phyloP scores from a whole-genome alignment of 2,329 filamentous ascomycete species.

The Xylaria sp. region DNA sequence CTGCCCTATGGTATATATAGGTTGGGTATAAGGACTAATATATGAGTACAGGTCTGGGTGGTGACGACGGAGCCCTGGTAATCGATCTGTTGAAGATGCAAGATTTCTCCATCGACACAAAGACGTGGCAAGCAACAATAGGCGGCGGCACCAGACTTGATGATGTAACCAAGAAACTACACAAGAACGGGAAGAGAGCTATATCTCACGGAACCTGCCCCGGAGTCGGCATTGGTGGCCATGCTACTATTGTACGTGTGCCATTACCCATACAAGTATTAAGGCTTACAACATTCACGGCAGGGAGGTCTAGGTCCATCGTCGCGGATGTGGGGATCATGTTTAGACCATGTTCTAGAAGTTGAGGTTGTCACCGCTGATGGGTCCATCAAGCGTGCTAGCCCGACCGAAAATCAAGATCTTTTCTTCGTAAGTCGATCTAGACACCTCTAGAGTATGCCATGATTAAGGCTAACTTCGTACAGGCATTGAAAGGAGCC shows the following conservation, averaged over 20 bases:
- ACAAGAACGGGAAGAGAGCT: conserved; percentile 58
- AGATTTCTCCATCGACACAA: conserved; percentile 57
- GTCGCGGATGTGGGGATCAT: conserved; percentile 64
- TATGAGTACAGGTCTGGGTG: conserved; percentile 49
- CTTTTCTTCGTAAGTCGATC: conserved; percentile 55
- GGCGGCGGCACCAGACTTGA: conserved; percentile 60
- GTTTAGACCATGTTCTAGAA: conserved; percentile 60
- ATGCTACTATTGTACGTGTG: conserved; percentile 58
- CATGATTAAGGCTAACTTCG: not conserved
- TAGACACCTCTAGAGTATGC: too few species aligned
- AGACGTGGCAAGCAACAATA: conserved; percentile 59
- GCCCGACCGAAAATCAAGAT: conserved; percentile 53
- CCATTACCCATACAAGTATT: not conserved
- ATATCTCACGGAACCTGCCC: conserved; percentile 66
- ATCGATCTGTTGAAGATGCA: conserved; percentile 62
- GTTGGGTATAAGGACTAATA: conserved; percentile 17
- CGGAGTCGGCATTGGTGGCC: conserved; percentile 63
- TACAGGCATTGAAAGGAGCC: conserved; percentile 58
- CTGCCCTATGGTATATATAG: not conserved
- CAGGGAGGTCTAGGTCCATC: conserved; percentile 64
- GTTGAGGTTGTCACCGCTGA: conserved; percentile 63
- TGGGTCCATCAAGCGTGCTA: conserved; percentile 56
- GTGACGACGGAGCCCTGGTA: conserved; percentile 55
- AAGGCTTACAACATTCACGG: conserved; percentile 20
- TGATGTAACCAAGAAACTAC: conserved; percentile 56